phyloP scores from a whole-genome alignment of 805 yeast species.

The Lachancea mirantina region DNA sequence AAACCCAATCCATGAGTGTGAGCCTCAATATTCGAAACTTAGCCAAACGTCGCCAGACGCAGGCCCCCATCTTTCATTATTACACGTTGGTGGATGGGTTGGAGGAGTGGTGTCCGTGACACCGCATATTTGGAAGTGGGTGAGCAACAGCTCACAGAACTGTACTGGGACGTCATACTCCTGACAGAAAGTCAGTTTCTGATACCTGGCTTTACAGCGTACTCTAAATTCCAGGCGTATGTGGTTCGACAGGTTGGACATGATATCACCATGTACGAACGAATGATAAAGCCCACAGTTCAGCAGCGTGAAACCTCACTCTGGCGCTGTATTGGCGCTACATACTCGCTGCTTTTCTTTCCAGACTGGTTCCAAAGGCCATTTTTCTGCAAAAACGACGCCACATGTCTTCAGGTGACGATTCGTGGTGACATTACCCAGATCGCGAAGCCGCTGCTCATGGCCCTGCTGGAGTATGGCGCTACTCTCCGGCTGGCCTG shows the following conservation, averaged over 20 bases:
- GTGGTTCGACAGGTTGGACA: constrained; percentile 8
- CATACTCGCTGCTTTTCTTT: constrained; percentile 20
- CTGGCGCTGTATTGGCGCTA: constrained; percentile 23
- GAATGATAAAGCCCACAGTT: not conserved
- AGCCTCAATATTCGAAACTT: constrained; percentile 19
- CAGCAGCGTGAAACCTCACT: not conserved
- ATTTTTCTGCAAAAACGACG: constrained; percentile 21
- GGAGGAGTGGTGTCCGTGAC: constrained; percentile 31
- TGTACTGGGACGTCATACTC: constrained; percentile 29
- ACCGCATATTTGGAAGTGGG: constrained; percentile 9
- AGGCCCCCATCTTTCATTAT: constrained; percentile 9
- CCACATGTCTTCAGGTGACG: constrained; percentile 17
- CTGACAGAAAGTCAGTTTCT: constrained; percentile 23
- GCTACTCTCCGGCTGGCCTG: constrained; percentile 12
- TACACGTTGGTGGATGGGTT: constrained; percentile 21
- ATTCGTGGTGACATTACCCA: constrained; percentile 12
- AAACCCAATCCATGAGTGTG: constrained; percentile 16
- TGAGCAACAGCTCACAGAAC: constrained; percentile 14
- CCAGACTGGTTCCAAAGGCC: constrained; percentile 21
- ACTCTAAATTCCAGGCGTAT: constrained; percentile 5
- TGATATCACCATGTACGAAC: constrained; percentile 5
- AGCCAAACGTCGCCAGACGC: constrained; percentile 13
- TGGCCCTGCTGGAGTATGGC: constrained; percentile 25
- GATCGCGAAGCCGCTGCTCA: constrained; percentile 20
- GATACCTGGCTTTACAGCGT: constrained; percentile 8